phyloP scores from a whole-genome alignment of 805 yeast species.

The Candida boidinii region DNA sequence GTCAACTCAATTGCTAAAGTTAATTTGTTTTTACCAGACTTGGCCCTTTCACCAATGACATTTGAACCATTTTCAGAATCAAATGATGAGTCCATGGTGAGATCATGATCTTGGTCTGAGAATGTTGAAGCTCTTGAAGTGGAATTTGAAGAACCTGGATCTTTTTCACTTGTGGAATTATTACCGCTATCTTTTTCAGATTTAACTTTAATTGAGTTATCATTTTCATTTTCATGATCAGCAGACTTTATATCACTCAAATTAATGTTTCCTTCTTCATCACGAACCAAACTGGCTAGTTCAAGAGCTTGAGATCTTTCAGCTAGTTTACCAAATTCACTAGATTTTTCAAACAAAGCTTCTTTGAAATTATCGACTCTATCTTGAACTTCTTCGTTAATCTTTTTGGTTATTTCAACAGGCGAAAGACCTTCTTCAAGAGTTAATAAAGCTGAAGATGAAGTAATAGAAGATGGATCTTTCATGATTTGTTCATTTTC shows the following conservation, averaged over 20 bases:
- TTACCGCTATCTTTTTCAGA: no score
- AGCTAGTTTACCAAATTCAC: constrained; percentile 26
- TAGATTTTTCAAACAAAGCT: constrained; percentile 18
- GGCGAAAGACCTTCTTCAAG: no score
- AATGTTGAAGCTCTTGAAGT: no score
- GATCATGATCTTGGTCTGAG: no score
- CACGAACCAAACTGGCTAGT: constrained; percentile 49
- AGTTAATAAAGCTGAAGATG: no score
- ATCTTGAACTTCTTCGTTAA: constrained; percentile 6
- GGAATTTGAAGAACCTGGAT: no score
- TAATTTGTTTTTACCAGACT: no score
- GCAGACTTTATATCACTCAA: constrained; percentile 2
- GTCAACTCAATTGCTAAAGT: constrained; percentile 28
- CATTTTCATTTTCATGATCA: constrained; percentile 6
- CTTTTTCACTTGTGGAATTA: no score
- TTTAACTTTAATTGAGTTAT: neutral
- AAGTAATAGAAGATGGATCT: no score
- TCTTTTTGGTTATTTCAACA: constrained; percentile 11
- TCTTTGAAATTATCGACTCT: constrained; percentile 11
- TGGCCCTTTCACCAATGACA: constrained; percentile 5
- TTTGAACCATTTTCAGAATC: neutral
- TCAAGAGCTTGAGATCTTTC: constrained; percentile 61
- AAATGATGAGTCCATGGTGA: no score
- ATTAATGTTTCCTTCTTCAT: constrained; percentile 30
- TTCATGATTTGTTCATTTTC: no score